A percentile compares a stretch with the other conserved stretches of the same genome.
Conservation (phyloP, 228 moss, liverwort and hornwort genomes). For the Sphagnum fallax region DNA sequence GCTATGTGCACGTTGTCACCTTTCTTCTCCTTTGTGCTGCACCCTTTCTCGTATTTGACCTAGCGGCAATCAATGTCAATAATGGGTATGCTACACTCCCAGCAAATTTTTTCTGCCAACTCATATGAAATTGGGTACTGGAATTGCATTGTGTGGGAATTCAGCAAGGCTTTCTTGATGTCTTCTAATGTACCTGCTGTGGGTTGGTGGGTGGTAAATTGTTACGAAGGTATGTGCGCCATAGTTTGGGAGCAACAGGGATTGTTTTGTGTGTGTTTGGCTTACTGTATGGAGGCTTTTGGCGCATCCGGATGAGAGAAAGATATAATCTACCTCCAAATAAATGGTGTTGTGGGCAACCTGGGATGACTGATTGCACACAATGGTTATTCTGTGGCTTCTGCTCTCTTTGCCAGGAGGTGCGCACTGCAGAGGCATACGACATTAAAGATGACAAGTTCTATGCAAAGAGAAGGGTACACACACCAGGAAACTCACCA, state of each 20-base stretch:
- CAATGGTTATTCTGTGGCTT: constrained; percentile 81
- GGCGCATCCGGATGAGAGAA: constrained; percentile 83
- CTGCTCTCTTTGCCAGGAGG: constrained; percentile 96
- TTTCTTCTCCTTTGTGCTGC: constrained; percentile 73
- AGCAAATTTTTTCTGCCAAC: too few species aligned
- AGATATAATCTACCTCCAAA: constrained; percentile 62
- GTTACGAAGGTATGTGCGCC: constrained; percentile 34
- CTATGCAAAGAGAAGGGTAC: constrained; percentile 25
- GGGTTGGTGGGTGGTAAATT: not conserved
- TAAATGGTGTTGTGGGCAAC: constrained; percentile 59
- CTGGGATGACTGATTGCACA: constrained; percentile 69
- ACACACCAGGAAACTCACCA: constrained; percentile 14
- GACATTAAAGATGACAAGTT: constrained; percentile 75
- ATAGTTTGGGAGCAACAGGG: constrained; percentile 55
- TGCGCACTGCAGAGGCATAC: constrained; percentile 81
- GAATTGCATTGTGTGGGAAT: too few species aligned
- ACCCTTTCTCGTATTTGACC: constrained; percentile 88
- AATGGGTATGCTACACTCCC: constrained; percentile 25
- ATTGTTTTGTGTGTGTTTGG: constrained; percentile 74
- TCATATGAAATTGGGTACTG: too few species aligned
- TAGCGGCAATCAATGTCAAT: constrained; percentile 78
- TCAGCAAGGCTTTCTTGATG: too few species aligned
- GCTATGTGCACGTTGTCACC: constrained; percentile 83
- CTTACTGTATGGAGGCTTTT: constrained; percentile 80
- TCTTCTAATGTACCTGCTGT: too few species aligned